phyloP scores from a whole-genome alignment of 1,139 yeast species.

The Taiozyma sp. region DNA sequence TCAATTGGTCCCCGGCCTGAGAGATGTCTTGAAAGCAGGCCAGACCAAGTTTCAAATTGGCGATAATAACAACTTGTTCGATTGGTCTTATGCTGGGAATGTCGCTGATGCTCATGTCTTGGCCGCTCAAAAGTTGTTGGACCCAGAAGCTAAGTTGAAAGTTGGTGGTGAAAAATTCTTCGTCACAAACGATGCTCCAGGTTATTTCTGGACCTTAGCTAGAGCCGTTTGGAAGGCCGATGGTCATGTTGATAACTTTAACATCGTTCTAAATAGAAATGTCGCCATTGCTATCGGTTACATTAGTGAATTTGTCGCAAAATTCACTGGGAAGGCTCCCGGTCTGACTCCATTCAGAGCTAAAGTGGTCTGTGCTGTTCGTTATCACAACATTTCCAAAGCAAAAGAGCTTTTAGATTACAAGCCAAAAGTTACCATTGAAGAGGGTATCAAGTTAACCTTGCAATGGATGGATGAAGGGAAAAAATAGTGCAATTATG shows the following conservation, averaged over 20 bases:
- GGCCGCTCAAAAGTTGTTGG: conserved; percentile 75
- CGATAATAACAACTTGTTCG: conserved; percentile 87
- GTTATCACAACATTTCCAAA: conserved; percentile 88
- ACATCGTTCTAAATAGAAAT: conserved; percentile 65
- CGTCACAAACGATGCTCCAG: conserved; percentile 90
- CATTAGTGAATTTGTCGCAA: conserved; percentile 68
- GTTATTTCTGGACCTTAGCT: conserved; percentile 96
- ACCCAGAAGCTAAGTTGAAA: conserved; percentile 31
- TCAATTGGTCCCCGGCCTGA: conserved; percentile 89
- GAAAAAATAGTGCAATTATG: conserved; percentile 2
- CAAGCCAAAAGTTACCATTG: conserved; percentile 73
- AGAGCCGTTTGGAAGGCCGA: conserved; percentile 97
- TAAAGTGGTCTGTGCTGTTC: conserved; percentile 85
- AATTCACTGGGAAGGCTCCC: conserved; percentile 74
- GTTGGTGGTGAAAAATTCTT: conserved; percentile 88
- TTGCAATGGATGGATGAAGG: conserved; percentile 86
- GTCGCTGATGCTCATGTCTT: conserved; percentile 96
- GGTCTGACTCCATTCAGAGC: conserved; percentile 97
- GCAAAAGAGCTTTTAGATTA: conserved; percentile 80
- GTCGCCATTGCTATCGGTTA: conserved; percentile 80
- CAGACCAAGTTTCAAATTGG: conserved; percentile 94
- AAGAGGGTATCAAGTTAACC: conserved; percentile 77
- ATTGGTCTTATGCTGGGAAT: conserved; percentile 99
- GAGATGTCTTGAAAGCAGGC: conserved; percentile 77
- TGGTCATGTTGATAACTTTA: conserved; percentile 70